Evolutionary conservation across 495 filamentous ascomycete genomes (phyloP), one percentile per base, ranked within the genome.

Genomic region (Penicillium coprophilum): DNA sequence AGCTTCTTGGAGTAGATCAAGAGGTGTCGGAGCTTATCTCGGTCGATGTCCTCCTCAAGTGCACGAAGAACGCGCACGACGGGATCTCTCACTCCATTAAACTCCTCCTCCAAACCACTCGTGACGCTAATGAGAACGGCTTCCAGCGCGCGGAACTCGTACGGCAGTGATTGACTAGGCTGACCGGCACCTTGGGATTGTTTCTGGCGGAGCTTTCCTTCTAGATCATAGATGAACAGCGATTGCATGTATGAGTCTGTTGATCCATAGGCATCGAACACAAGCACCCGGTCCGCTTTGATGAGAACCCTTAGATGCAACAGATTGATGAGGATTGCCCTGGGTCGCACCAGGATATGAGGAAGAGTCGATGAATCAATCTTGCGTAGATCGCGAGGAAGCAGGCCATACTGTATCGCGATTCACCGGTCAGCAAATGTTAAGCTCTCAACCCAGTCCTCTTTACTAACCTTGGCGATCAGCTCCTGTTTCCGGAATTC

Each of bases 361-460:
- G 94, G 94, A n/a, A 98, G 83, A 58, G 96, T 88, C 48, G 90
- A 96, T n/a, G 91, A 96, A 67, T 97, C 94, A 63, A 97, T 96
- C 70, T 98, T 98, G 63, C 94, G 89, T 8, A 98, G 81, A 78
- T 98, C 94, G 46, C 94, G 92, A 50, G 95, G 92, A 12, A 97
- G 85, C 24, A 98, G 85, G 36, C 94, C 94, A 67, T 97, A 97
- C 92, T 97, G 57, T 62, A 20, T 24, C 21, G 43, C 15, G 23
- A 47, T 43, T 32, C 15, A 27, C 23, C 28, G 24, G 44, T 46
- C 41, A 45, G 31, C 27, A 41, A 19, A 28, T 7, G 1, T 21
- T 20, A 19, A 3, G 20, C 17, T n/a, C 6, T 13, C 17, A 13
- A 50, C 12, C 5, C 8, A 44, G 10, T 12, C n/a, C 4, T 31